Evolutionary conservation across 805 yeast genomes (phyloP), one percentile per base, ranked within the genome.

Genomic region (Ogataea pilisensis): DNA sequence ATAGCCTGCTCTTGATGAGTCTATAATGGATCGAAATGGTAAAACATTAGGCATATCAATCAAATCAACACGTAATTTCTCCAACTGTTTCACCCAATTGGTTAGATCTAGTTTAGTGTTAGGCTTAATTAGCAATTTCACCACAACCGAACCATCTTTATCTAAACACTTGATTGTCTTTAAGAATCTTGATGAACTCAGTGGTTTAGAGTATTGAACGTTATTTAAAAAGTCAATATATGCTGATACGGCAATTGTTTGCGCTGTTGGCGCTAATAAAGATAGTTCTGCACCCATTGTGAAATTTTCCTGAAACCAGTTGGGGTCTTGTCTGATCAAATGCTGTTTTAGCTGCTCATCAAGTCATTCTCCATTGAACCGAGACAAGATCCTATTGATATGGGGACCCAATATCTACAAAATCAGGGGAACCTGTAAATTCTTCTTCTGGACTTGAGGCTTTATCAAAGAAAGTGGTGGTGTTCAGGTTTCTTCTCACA

Each of bases 1-100:
- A 64, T 91, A 93, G 0, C 93, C 95, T 0, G 98, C 98, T 34
- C 97, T 70, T 39, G 85, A 95, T 0, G 96, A 87, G 54, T 90
- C 96, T 11, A 89, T 71, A 30, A 93, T 68, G 40, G 80, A 76
- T 35, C 76, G 66, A 64, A 82, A 91, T 5, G 93, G 84, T 21
- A 89, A 57, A 4, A 79, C 82, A 51, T 83, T 84, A 9, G 80
- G 79, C 25, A 76, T 60, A 39, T 70, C 75, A 2, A 66, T 56
- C 28, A 88, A 54, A 8, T 65, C 55, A 8, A 46, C 41, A 30
- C 70, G 60, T 24, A 75, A 61, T 20, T 57, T 53, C 35, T 66
- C 65, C 38, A 64, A 48, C 21, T 54, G 52, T 24, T 47, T 46
- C 26, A 57, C 53, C 54, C 62, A 58, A 2, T 43, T 31, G 46